phyloP scores from a whole-genome alignment of 2,329 filamentous ascomycete species.

The Biscogniauxia marginata region DNA sequence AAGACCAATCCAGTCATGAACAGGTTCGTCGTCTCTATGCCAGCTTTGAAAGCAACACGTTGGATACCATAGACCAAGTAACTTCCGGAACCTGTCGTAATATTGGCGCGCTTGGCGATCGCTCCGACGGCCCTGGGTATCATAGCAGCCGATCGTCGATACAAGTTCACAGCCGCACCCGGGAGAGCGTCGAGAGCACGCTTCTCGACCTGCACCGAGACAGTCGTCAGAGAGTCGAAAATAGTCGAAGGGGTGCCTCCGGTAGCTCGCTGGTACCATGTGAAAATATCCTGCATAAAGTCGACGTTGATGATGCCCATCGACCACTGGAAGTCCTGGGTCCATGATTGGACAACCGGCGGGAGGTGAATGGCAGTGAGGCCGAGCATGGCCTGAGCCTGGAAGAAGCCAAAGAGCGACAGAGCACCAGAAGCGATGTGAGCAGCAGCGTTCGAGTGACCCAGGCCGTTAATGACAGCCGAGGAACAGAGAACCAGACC shows the following conservation, averaged over 20 bases:
- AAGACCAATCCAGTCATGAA: conserved; percentile 83
- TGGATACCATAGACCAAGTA: conserved; percentile 70
- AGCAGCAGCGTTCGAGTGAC: conserved; percentile 82
- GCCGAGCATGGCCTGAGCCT: conserved; percentile 80
- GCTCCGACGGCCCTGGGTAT: conserved; percentile 30
- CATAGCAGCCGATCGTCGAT: conserved; percentile 29
- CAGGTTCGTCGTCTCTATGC: conserved; percentile 79
- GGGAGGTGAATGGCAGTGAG: conserved; percentile 73
- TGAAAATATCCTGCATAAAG: conserved; percentile 77
- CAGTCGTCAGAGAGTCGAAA: conserved; percentile 65
- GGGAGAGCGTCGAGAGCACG: conserved; percentile 36
- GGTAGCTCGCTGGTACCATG: conserved; percentile 86
- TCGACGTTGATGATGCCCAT: conserved; percentile 82
- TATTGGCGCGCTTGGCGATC: conserved; percentile 47
- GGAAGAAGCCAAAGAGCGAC: conserved; percentile 83
- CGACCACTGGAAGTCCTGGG: conserved; percentile 88
- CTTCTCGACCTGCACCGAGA: conserved; percentile 73
- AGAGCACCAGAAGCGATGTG: conserved; percentile 83
- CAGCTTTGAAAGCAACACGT: conserved; percentile 76
- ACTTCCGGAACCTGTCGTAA: conserved; percentile 43
- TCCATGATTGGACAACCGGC: conserved; percentile 81
- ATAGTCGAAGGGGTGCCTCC: conserved; percentile 75
- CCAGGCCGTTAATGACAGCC: conserved; percentile 76
- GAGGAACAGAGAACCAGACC: conserved; percentile 74
- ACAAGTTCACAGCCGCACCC: conserved; percentile 29